A percentile compares a stretch with the other conserved stretches of the same genome.
Evolutionary conservation across 148 eudicot species (phyloP).

Genomic region (Mesembryanthemum crystallinum): DNA sequence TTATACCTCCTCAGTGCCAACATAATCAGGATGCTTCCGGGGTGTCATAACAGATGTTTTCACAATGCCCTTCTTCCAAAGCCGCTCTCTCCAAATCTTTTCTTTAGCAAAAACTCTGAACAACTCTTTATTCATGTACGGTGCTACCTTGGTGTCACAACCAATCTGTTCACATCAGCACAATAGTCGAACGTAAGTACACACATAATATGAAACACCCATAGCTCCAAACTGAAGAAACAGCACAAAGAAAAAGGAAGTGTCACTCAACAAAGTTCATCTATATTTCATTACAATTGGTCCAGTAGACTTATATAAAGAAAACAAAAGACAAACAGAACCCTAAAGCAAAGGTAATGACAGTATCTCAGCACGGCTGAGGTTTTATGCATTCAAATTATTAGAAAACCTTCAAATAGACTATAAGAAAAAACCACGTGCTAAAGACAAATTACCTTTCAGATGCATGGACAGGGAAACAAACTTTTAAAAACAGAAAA

Average conservation of each 20-base stretch:
- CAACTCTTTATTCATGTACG: constrained; percentile 73
- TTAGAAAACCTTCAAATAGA: not conserved
- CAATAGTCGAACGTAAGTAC: not conserved
- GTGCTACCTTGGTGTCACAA: constrained; percentile 58
- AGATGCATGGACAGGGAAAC: no score
- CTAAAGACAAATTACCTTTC: no score
- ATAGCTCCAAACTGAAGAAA: not conserved
- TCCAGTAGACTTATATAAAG: not conserved
- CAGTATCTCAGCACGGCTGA: not conserved
- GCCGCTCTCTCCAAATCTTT: constrained; percentile 74
- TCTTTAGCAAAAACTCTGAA: constrained; percentile 67
- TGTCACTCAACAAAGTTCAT: not conserved
- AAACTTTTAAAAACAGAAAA: no score
- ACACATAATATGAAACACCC: not conserved
- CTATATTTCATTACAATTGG: not conserved
- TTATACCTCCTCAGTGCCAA: constrained; percentile 90
- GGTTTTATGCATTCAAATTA: not conserved
- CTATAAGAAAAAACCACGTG: no score
- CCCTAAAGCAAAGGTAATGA: not conserved
- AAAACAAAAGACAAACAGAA: not conserved
- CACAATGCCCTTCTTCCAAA: constrained; percentile 88
- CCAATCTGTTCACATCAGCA: constrained; percentile 56
- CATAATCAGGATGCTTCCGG: constrained; percentile 65
- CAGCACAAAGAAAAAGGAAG: not conserved
- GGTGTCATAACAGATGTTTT: constrained; percentile 75